Evolutionary conservation across 2,329 filamentous ascomycete species (phyloP), one percentile per base, ranked within the genome.

Genomic region (Uncinocarpus reesii): DNA sequence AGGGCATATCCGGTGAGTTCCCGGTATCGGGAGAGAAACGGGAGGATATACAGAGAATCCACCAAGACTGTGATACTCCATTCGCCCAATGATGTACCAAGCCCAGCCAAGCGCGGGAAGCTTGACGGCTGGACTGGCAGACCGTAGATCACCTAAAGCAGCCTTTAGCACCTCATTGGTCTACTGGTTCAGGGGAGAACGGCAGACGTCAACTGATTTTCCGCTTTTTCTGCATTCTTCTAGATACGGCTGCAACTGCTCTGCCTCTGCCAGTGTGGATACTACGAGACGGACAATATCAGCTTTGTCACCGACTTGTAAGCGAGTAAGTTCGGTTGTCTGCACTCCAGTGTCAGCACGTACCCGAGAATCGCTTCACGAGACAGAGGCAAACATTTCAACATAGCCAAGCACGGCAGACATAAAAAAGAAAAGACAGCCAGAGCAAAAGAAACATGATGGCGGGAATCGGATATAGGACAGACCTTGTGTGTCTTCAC

Each of bases 401-500:
- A 28, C 11, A 28, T 11, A 28, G 26, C 26, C n/a, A n/a, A n/a
- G n/a, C 13, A 7, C 13, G 3, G 3, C 24, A 26, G 2, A 28
- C 28, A 18, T 21, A 15, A 21, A 37, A 42, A 13, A n/a, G 4
- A 23, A 11, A 11, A 23, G 10, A n/a, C n/a, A n/a, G n/a, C n/a
- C n/a, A n/a, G n/a, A n/a, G n/a, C n/a, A n/a, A n/a, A n/a, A n/a
- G n/a, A n/a, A n/a, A n/a, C n/a, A n/a, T n/a, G n/a, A n/a, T n/a
- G n/a, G n/a, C n/a, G n/a, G n/a, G n/a, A n/a, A n/a, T n/a, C n/a
- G n/a, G n/a, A n/a, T n/a, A n/a, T n/a, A n/a, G 31, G 8, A 40
- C 42, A 34, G 24, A 55, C 53, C 52, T 90, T 90, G 63, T 90
- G 85, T 31, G 83, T 87, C 67, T 89, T 90, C 53, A 89, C 78